Evolutionary conservation across 768 basidiomycete species (phyloP), one percentile per base, ranked within the genome.

Genomic region (Kwoniella dejecticola): DNA sequence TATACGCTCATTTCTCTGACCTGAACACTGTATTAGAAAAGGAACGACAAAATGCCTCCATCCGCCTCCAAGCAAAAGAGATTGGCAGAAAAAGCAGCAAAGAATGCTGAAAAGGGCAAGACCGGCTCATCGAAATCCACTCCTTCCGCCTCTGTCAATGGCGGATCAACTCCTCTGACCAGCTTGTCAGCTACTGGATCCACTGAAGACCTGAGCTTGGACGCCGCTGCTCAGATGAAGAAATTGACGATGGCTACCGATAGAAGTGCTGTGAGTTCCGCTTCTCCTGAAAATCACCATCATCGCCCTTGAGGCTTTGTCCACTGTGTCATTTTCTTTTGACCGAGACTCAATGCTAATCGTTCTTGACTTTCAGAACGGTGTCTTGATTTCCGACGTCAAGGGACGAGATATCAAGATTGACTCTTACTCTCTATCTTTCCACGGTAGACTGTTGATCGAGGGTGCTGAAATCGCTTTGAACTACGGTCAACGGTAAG

Each of bases 361-460:
- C 15, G 8, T 15, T 27, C 29, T 8, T 15, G 19, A 17, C 48
- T 11, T 29, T 19, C 88, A 92, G 17, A 84, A 89, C 24, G 96
- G 96, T 60, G 94, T 97, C 19, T 84, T 98, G 26, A 88, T 92
- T 45, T 96, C 93, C 15, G 96, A 99, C 80, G 79, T 84, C 45
- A 93, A 97, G 79, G 85, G 88, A 50, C 88, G 96, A 57, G 96
- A 99, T 82, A 89, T 99, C 84, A 97, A 97, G 82, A 94, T 98
- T 71, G 92, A 96, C 74, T 84, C 87, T 23, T 99, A 87, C 79
- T 96, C 94, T 0, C 85, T 99, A 33, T 96, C 93, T 2, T 99
- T 98, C 85, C 96, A 99, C 72, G 96, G 96, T 23, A 85, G 96
- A 48, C 82, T 95, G 27, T 69, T 83, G 62, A 80, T 83, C 64